These are phyloP conservation scores for Nigrospora oryzae DNA, from an alignment of 2,329 filamentous ascomycete species.

Conservation along the genomic window DNA sequence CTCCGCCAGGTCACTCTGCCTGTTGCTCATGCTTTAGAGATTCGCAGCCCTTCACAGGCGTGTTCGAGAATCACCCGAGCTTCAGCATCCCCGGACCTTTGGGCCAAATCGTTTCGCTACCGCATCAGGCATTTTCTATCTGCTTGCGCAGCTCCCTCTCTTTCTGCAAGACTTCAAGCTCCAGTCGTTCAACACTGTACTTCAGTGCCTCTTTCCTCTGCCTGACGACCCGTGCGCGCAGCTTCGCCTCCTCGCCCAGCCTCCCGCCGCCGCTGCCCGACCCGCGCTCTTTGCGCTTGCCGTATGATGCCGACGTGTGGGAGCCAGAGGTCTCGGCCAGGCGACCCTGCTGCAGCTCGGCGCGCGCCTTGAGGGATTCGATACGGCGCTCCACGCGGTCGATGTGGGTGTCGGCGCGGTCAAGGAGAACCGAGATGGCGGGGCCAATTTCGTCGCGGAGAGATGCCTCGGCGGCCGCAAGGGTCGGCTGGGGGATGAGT, in stretches of 20 bases:
- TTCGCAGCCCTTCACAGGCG: too few species aligned
- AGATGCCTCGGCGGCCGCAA: constrained; percentile 73
- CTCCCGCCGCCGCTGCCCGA: constrained; percentile 4
- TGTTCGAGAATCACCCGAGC: too few species aligned
- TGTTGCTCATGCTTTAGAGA: too few species aligned
- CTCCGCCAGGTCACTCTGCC: too few species aligned
- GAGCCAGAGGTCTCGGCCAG: constrained; percentile 26
- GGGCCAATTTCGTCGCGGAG: constrained; percentile 87
- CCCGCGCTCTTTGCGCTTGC: neutral
- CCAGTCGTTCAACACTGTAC: constrained; percentile 78
- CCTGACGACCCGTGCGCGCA: constrained; percentile 51
- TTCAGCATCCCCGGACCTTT: too few species aligned
- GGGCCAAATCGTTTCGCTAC: too few species aligned
- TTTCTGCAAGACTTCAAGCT: constrained; percentile 76
- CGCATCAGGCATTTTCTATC: constrained; percentile 27
- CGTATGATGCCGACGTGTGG: neutral
- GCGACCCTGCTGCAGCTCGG: constrained; percentile 73
- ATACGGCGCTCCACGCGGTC: constrained; percentile 77
- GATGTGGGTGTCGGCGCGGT: constrained; percentile 74
- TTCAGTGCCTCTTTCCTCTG: constrained; percentile 80
- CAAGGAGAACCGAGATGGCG: constrained; percentile 69
- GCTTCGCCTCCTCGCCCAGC: constrained; percentile 45
- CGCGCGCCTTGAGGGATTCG: constrained; percentile 73
- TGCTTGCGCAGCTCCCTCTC: constrained; percentile 49
- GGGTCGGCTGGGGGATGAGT: constrained; percentile 75